phyloP scores from a whole-genome alignment of 768 basidiomycete genomes.

The Mycena metata region DNA sequence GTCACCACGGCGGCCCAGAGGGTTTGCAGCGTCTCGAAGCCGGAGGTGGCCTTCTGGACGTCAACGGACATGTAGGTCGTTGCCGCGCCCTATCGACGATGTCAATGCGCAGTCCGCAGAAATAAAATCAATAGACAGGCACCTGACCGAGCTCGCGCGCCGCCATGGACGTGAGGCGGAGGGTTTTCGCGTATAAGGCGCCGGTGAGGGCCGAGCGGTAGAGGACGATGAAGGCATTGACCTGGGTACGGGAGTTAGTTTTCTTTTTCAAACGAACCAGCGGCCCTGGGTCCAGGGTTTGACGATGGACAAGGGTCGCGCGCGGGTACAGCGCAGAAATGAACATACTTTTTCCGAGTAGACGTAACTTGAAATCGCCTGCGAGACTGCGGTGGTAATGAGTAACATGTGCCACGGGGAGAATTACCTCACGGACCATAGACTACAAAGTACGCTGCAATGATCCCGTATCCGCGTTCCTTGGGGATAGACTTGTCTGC shows the following conservation, averaged over 20 bases:
- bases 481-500: constrained; percentile 24
- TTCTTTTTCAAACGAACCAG: too few relatives aligned
- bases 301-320: too few relatives aligned
- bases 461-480: constrained; percentile 12
- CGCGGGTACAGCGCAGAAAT: too few relatives aligned
- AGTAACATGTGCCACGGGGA: too few relatives aligned
- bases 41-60: constrained; percentile 20
- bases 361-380: constrained; percentile 16
- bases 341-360: constrained; percentile 11
- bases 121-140: background rate
- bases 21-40: constrained; percentile 19
- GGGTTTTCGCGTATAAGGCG: constrained; percentile 26
- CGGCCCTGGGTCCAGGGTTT: too few relatives aligned
- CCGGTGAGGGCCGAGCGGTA: constrained; percentile 29
- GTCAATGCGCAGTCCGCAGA: background rate
- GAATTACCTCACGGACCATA: constrained; percentile 1
- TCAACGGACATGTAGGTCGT: constrained; percentile 33
- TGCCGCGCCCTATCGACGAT: constrained; percentile 11
- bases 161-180: constrained; percentile 21
- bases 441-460: constrained; percentile 17
- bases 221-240: constrained; percentile 31
- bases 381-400: background rate
- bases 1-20: constrained; percentile 27
- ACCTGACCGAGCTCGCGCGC: constrained; percentile 28
- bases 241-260: too few relatives aligned